Conservation (phyloP, 2,329 filamentous ascomycete genomes). For the Colletotrichum tofieldiae region DNA sequence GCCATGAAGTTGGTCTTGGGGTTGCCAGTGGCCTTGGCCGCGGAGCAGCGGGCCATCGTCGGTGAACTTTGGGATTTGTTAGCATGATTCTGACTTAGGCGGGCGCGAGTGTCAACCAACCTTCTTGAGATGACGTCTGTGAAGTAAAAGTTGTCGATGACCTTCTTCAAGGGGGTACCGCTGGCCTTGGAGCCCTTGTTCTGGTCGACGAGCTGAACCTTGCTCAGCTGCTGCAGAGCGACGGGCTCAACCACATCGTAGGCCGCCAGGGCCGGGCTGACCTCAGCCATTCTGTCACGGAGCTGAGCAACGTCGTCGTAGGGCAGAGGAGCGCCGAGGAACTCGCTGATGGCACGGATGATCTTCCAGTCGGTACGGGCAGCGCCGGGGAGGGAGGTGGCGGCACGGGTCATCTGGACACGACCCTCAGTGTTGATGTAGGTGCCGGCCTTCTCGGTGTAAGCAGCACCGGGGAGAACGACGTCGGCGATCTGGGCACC, state of each 20-base stretch:
- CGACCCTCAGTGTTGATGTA: slow-evolving; percentile 99
- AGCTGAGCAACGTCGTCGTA: slow-evolving; percentile 94
- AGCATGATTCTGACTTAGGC: slow-evolving; percentile 11
- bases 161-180: slow-evolving; percentile 83
- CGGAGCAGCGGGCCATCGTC: slow-evolving; percentile 98
- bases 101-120: slow-evolving; percentile 65
- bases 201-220: slow-evolving; percentile 94
- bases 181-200: slow-evolving; percentile 89
- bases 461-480: slow-evolving; percentile 92
- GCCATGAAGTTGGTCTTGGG: slow-evolving; percentile 86
- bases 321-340: slow-evolving; percentile 87
- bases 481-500: slow-evolving; percentile 95
- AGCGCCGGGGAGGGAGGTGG: slow-evolving; percentile 89
- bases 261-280: slow-evolving; percentile 88
- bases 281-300: slow-evolving; percentile 94
- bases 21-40: slow-evolving; percentile 88
- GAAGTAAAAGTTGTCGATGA: slow-evolving; percentile 97
- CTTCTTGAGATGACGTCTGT: slow-evolving; percentile 97
- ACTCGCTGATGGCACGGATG: slow-evolving; percentile 92
- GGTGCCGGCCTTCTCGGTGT: slow-evolving; percentile 96
- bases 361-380: slow-evolving; percentile 99
- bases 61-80: slow-evolving; percentile 78
- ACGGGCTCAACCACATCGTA: slow-evolving; percentile 94
- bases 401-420: slow-evolving; percentile 92
- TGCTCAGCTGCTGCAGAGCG: slow-evolving; percentile 82